Conservation (phyloP, 306 rosid species). For the Quercus agrifolia region DNA sequence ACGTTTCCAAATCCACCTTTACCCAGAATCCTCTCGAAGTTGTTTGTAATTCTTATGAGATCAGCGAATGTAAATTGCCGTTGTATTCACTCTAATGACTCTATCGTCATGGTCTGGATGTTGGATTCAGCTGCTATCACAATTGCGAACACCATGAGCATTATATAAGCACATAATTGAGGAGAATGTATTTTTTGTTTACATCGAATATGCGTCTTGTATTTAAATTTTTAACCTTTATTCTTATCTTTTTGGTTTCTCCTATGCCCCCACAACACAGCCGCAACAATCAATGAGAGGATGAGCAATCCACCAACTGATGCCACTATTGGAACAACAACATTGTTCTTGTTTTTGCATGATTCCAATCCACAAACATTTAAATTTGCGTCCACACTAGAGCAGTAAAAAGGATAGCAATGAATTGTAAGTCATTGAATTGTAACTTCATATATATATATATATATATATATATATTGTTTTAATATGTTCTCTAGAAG, state of each 20-base stretch:
- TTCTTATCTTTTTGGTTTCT: constrained; percentile 14
- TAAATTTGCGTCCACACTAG: constrained; percentile 27
- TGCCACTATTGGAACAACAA: constrained; percentile 17
- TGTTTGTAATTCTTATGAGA: constrained; percentile 32
- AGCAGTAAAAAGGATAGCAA: neutral
- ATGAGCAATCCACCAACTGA: constrained; percentile 18
- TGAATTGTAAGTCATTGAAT: too few relatives aligned
- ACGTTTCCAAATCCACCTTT: constrained; percentile 59
- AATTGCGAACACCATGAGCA: neutral
- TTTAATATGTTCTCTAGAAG: neutral
- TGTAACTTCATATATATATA: too few relatives aligned
- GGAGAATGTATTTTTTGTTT: too few relatives aligned
- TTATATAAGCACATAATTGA: too few relatives aligned
- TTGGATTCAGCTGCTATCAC: too few relatives aligned
- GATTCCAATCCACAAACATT: constrained; percentile 9
- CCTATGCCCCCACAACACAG: neutral
- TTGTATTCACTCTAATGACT: constrained; percentile 25
- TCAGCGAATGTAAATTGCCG: constrained; percentile 37
- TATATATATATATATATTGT: too few relatives aligned
- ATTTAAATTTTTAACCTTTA: neutral
- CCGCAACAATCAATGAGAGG: neutral
- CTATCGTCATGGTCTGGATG: too few relatives aligned
- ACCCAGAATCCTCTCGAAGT: constrained; percentile 45
- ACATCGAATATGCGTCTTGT: too few relatives aligned
- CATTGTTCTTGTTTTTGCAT: constrained; percentile 6